Evolutionary conservation across 176 grass and related monocot genomes (phyloP), one percentile per base, ranked within the genome.

Genomic region (Themeda triandra): DNA sequence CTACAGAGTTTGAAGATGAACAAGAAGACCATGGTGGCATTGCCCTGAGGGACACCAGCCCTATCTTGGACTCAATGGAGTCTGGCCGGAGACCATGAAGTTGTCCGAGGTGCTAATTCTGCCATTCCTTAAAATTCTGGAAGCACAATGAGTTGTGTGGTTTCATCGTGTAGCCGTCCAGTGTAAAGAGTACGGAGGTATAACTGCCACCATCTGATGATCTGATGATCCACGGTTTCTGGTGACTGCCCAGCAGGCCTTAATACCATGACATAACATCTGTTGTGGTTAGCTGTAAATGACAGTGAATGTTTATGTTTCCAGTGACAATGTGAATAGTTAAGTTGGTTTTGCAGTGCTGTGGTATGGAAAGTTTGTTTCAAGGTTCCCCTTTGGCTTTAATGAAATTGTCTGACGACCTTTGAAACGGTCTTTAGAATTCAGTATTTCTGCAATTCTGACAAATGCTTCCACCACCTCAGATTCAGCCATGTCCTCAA

Each of bases 61-160:
- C 71, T 33, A 73, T 77, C 21, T 28, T 85, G 54, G 89, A 91
- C 29, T 64, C 76, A 3, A 88, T 92, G 77, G 77, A 85, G 49
- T 63, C 90, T 60, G 90, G 77, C 72, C 71, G 82, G 73, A 82
- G n/a, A 31, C 32, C 63, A 14, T 85, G 82, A 88, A 89, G 82
- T 64, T 72, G 53, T 67, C 17, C 17, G 19, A 44, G 12, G 45
- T 58, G 24, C 19, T 66, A 73, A 32, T 41, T 59, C 78, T 56
- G 67, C 10, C 1, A 21, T 11, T 24, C 44, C 67, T 44, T 54
- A 13, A 29, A 68, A 69, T 58, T 10, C 21, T 48, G 63, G 66
- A 75, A 46, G 18, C 63, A 69, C 60, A 29, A 45, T 23, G 58
- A 33, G 18, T 30, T 63, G 3, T n/a, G 10, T 30, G 64, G 36